phyloP scores from a whole-genome alignment of 2,329 filamentous ascomycete species.

The Exophiala phaeomuriformis region DNA sequence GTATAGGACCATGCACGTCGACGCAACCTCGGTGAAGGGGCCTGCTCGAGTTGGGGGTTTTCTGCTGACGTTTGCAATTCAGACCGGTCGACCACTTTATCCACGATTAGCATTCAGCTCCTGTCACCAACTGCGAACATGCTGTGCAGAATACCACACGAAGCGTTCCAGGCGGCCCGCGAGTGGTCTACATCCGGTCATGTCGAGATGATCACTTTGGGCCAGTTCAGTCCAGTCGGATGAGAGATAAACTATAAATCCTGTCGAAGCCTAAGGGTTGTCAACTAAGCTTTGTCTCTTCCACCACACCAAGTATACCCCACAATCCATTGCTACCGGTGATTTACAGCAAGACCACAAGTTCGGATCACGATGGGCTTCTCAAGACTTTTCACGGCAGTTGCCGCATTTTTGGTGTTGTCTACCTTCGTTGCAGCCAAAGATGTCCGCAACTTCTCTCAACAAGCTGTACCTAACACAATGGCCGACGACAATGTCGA shows the following conservation, averaged over 20 bases:
- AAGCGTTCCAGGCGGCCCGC: too few species aligned
- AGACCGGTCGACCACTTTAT: too few species aligned
- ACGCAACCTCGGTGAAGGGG: too few species aligned
- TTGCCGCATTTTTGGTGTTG: not conserved
- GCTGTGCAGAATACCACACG: too few species aligned
- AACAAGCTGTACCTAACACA: conserved; percentile 7
- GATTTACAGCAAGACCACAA: not conserved
- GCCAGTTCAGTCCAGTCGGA: not conserved
- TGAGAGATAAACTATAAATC: not conserved
- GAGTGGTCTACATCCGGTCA: too few species aligned
- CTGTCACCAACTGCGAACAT: too few species aligned
- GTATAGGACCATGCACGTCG: too few species aligned
- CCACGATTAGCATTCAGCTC: too few species aligned
- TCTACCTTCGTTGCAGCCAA: not conserved
- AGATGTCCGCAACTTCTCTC: conserved; percentile 5
- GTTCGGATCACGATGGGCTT: not conserved
- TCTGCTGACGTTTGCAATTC: too few species aligned
- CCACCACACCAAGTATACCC: not conserved
- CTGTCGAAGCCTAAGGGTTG: not conserved
- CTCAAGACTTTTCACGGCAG: not conserved
- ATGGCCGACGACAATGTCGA: conserved; percentile 1
- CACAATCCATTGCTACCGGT: too few species aligned
- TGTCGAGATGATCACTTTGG: not conserved
- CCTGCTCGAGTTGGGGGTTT: too few species aligned
- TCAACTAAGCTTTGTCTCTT: not conserved